Base-by-base conservation (phyloP, 1,284 basidiomycete species). In the Amylostereum areolatum region DNA sequence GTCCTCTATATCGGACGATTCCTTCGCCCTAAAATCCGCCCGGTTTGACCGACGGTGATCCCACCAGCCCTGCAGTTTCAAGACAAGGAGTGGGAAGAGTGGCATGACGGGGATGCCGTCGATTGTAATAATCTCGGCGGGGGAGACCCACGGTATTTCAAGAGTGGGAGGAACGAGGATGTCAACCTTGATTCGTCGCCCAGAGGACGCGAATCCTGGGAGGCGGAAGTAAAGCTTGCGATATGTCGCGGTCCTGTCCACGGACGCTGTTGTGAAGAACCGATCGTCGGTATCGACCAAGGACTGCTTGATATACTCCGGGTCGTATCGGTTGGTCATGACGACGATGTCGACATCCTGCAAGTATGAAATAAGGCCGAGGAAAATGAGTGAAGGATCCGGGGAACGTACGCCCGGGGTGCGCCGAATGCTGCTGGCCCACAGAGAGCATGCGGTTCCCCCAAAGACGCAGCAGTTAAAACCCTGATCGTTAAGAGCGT, bases 341-440 rank as follows among this genome's bases (percentile, higher is more conserved):
- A 78, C 70, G 24, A 79, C 65, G n/a, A 80, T 60, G 55, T 80
- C 78, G 9, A 78, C 66, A 55, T 80, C 78, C 77, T 79, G 56
- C 2, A 39, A 4, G 30, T 37, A 18, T 18, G 18, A 18, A 18
- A 18, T 18, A 18, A 18, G 18, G 5, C 9, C 25, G 29, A 28
- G 27, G n/a, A 28, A 6, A 3, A 27, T 12, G 10, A 2, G 32
- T 33, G 24, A 25, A 9, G 28, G 7, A 11, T 27, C 12, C 6
- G 11, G 29, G 1, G 18, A 3, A 53, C 59, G 41, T 43, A 59
- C 62, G 30, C 56, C 58, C 1, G 62, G 60, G 4, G 39, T 47
- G 24, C 62, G 45, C 2, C 40, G 48, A 7, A 52, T 51, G 0
- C 58, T 18, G 1, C 18, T 18, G 18, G 18, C 18, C 18, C 18